Conservation (phyloP, 2,329 filamentous ascomycete genomes). For the Tolypocladium ovalisporum region DNA sequence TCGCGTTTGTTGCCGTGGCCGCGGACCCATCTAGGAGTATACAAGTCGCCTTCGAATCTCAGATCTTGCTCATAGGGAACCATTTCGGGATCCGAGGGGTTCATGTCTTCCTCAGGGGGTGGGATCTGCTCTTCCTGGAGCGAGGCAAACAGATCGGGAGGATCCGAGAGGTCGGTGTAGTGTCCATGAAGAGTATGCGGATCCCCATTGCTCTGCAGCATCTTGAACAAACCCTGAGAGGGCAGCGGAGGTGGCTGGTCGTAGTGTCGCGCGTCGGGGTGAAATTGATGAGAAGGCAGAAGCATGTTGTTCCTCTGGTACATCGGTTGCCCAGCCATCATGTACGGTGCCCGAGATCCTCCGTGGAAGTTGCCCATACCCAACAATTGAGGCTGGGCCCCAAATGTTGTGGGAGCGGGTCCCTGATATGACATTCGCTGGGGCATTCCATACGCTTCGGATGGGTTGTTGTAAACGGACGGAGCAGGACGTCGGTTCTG, state of each 20-base stretch:
- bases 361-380: slow-evolving; percentile 45
- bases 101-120: slow-evolving; percentile 72
- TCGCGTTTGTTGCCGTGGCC: slow-evolving; percentile 81
- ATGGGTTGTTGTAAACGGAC: slow-evolving; percentile 50
- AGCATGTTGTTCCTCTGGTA: slow-evolving; percentile 49
- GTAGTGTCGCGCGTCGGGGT: slow-evolving; percentile 38
- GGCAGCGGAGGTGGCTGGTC: slow-evolving; percentile 51
- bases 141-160: slow-evolving; percentile 66
- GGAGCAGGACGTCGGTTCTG: slow-evolving; percentile 46
- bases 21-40: slow-evolving; percentile 75
- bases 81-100: slow-evolving; percentile 63
- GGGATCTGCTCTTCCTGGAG: slow-evolving; percentile 63
- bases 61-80: slow-evolving; percentile 69
- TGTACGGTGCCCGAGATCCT: slow-evolving; percentile 42
- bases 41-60: slow-evolving; percentile 70
- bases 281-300: slow-evolving; percentile 37
- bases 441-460: slow-evolving; percentile 47
- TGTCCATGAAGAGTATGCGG: slow-evolving; percentile 56
- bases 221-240: slow-evolving; percentile 63
- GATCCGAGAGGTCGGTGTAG: slow-evolving; percentile 63
- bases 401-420: slow-evolving; percentile 21
- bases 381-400: slow-evolving; percentile 36
- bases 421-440: slow-evolving; percentile 41
- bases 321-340: slow-evolving; percentile 39
- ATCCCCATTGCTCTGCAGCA: slow-evolving; percentile 66